Evolutionary conservation across 2,329 filamentous ascomycete genomes (phyloP).

Genomic region (Fusarium sp.): DNA sequence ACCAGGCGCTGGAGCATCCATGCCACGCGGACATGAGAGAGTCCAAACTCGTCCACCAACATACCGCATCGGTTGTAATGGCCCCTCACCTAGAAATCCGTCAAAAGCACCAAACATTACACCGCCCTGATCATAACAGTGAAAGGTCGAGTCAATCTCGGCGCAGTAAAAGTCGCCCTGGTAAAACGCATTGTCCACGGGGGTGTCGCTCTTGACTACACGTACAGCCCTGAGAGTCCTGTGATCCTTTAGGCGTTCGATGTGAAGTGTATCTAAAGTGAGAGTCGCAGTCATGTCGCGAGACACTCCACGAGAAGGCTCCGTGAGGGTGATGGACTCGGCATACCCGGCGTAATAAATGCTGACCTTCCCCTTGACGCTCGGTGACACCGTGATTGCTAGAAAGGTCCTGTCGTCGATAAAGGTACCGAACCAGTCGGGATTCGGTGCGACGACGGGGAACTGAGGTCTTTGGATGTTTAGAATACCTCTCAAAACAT

Average conservation of each 20-base stretch:
- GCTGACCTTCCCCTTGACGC: slow-evolving; percentile 14
- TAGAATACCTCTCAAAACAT: slow-evolving; percentile 11
- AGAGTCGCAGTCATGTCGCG: slow-evolving; percentile 18
- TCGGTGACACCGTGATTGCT: slow-evolving; percentile 16
- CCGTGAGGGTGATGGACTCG: slow-evolving; percentile 23
- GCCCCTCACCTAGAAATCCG: slow-evolving; percentile 23
- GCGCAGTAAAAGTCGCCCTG: slow-evolving; percentile 26
- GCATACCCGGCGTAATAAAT: slow-evolving; percentile 28
- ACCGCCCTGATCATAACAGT: slow-evolving; percentile 25
- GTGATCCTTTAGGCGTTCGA: slow-evolving; percentile 28
- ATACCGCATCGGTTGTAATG: slow-evolving; percentile 28
- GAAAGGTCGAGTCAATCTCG: slow-evolving; percentile 26
- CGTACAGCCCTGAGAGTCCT: slow-evolving; percentile 17
- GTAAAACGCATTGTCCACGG: slow-evolving; percentile 4
- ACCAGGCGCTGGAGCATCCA: slow-evolving; percentile 33
- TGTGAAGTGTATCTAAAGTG: slow-evolving; percentile 9
- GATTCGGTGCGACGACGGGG: slow-evolving; percentile 6
- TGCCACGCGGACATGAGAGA: slow-evolving; percentile 25
- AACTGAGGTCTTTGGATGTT: slow-evolving; percentile 16
- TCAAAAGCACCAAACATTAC: slow-evolving; percentile 31
- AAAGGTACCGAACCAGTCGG: slow-evolving; percentile 21
- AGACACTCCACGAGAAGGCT: slow-evolving; percentile 17
- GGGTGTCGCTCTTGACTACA: neutral
- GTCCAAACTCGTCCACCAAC: slow-evolving; percentile 23
- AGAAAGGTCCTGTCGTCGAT: slow-evolving; percentile 28